phyloP scores from a whole-genome alignment of 1,139 yeast genomes.

The Sugiyamaella pinicola region DNA sequence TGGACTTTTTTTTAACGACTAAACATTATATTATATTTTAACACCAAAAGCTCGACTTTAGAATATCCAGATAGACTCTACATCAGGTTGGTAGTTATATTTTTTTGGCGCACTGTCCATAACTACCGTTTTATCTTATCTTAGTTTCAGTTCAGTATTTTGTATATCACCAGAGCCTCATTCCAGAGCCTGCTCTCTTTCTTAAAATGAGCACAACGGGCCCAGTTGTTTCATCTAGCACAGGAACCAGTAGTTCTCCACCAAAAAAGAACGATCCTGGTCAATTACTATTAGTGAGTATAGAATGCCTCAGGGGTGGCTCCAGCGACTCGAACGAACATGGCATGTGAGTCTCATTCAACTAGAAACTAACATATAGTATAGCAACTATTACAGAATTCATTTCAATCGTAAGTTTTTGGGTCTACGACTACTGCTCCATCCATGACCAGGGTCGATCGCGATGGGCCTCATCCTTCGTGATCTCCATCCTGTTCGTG shows the following conservation, averaged over 20 bases:
- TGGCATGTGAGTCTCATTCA: neutral
- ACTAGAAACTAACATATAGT: constrained; percentile 1
- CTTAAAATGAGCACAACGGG: neutral
- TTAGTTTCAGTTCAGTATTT: too few species aligned
- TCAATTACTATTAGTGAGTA: constrained; percentile 30
- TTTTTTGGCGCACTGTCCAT: too few species aligned
- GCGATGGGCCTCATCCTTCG: too few species aligned
- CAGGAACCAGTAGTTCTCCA: neutral
- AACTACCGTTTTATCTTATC: too few species aligned
- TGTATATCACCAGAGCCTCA: too few species aligned
- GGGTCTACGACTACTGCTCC: neutral
- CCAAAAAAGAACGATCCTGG: constrained; percentile 20
- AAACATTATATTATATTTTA: neutral
- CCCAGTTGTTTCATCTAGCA: neutral
- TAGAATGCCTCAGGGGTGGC: neutral
- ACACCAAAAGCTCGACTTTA: neutral
- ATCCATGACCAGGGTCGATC: neutral
- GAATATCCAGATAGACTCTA: too few species aligned
- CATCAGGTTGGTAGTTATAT: too few species aligned
- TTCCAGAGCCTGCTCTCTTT: neutral
- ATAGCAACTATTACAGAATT: constrained; percentile 29
- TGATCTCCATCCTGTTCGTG: too few species aligned
- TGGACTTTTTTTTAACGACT: neutral
- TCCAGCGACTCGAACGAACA: too few species aligned
- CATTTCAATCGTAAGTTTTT: constrained; percentile 31